Evolutionary conservation across 129 eudicot species (phyloP), one percentile per base, ranked within the genome.

Genomic region (Lactuca sativa): DNA sequence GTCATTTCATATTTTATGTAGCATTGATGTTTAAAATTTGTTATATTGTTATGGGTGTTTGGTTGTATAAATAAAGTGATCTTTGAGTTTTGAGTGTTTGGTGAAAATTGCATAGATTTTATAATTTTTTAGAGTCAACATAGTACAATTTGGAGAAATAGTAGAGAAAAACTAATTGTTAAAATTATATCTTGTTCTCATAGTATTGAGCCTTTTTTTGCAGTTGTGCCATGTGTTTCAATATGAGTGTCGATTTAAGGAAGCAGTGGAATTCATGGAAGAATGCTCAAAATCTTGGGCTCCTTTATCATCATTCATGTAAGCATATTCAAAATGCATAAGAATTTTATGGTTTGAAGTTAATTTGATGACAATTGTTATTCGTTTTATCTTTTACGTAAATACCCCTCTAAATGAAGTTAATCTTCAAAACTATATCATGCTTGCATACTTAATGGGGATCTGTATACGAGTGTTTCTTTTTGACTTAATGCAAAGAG

Each of bases 221-320:
- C 83, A 91, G 97, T 51, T 91, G 59, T 91, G 97, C 79, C 97
- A 92, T 78, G 95, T 92, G 32, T 82, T 82, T 65, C 97, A 92
- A 67, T 83, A 78, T 18, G 78, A 92, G 66, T 92, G 97, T 77
- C 89, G 84, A 59, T 92, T 92, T 80, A 83, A 83, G 74, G 96
- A 88, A 72, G 96, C 96, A 54, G 95, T 89, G 61, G 72, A 80
- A 30, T 92, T 92, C 80, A 92, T 92, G 98, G 83, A 69, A 55
- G 77, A 85, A 43, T 83, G 95, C 77, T 87, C 98, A 44, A 49
- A 72, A 17, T 76, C 89, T 41, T 92, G 97, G 97, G 80, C 63
- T 67, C 78, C 87, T 47, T 82, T 86, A 66, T 84, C 95, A 47
- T 89, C 96, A n/a, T 92, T 92, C 72, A 89, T 92, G 98, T 92